Percentiles rank a stretch among this genome's conserved stretches.
These are phyloP conservation scores for Ophiocordyceps robertsii DNA, from an alignment of 2,329 filamentous ascomycete species.

Conservation along the genomic window DNA sequence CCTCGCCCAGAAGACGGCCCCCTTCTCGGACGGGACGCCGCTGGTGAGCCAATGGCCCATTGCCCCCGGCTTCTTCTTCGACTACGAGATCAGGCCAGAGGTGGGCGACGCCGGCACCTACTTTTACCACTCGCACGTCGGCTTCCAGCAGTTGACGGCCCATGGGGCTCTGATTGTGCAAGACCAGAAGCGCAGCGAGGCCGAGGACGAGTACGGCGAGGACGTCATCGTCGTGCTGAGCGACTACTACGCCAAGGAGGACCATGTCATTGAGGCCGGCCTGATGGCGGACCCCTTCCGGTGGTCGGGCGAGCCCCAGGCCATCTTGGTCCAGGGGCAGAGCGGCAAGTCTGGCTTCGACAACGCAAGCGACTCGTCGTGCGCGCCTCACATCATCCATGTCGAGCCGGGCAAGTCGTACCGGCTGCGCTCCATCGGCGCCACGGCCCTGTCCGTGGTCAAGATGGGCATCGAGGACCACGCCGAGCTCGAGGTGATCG, in stretches of 20 bases:
- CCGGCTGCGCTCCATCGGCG: slow-evolving; percentile 45
- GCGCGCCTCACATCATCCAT: slow-evolving; percentile 34
- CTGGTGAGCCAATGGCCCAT: slow-evolving; percentile 53
- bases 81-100: slow-evolving; percentile 47
- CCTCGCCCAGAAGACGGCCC: slow-evolving; percentile 41
- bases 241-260: slow-evolving; percentile 43
- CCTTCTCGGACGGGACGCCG: slow-evolving; percentile 50
- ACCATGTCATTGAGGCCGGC: slow-evolving; percentile 34
- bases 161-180: slow-evolving; percentile 45
- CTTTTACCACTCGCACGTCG: slow-evolving; percentile 55
- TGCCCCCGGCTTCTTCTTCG: slow-evolving; percentile 45
- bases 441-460: slow-evolving; percentile 39
- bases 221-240: slow-evolving; percentile 40
- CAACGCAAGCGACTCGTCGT: not conserved
- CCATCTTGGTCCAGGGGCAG: slow-evolving; percentile 7
- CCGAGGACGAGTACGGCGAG: slow-evolving; percentile 46
- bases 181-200: slow-evolving; percentile 28
- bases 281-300: slow-evolving; percentile 33
- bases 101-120: slow-evolving; percentile 45
- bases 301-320: slow-evolving; percentile 45
- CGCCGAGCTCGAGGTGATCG: slow-evolving; percentile 39
- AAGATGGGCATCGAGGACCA: slow-evolving; percentile 44
- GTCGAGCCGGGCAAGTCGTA: slow-evolving; percentile 48
- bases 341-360: slow-evolving; percentile 1
- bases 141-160: slow-evolving; percentile 45